Evolutionary conservation across 805 yeast species (phyloP), one percentile per base, ranked within the genome.

Genomic region (Nakazawaea peltata): DNA sequence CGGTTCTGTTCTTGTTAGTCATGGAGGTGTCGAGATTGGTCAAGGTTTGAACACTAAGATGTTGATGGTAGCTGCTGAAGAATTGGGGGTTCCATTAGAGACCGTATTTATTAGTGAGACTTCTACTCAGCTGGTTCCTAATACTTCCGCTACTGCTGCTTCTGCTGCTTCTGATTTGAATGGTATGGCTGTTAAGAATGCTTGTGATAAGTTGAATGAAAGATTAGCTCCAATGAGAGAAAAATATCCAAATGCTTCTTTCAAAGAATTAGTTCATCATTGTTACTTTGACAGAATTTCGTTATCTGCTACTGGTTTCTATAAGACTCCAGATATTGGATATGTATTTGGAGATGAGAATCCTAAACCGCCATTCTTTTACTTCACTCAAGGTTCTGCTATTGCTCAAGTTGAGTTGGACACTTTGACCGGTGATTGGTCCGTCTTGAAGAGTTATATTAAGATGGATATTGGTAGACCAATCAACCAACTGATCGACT

Each of bases 1-100:
- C 44, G 73, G 72, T 2, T 62, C 70, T n/a, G 56, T 67, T 9
- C 45, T 67, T 12, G 49, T 67, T 12, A 51, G 71, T 12, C 69
- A 65, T 31, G 73, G 72, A 32, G 73, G 73, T 36, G 67, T 67
- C 10, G 73, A 67, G 37, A 67, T 67, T 56, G 73, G 73, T 13
- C 73, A 67, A 45, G 73, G 73, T 14, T 45, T 67, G 27, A 58
- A 62, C 34, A 67, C 72, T 9, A 67, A 67, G 43, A 67, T 67
- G 72, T 56, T 59, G 7, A 67, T 65, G 70, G 49, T 67, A 26
- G 63, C 65, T 14, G 71, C 73, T 1, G 50, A 59, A 31, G 69
- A 61, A 36, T 54, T 67, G 19, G 51, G 53, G 3, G 65, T 65
- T 14, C 61, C 67, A 2, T 44, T 63, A 25, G 66, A 63, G 4